Conservation (phyloP, 225 moss, liverwort and hornwort genomes). For the Lunularia cruciata region DNA sequence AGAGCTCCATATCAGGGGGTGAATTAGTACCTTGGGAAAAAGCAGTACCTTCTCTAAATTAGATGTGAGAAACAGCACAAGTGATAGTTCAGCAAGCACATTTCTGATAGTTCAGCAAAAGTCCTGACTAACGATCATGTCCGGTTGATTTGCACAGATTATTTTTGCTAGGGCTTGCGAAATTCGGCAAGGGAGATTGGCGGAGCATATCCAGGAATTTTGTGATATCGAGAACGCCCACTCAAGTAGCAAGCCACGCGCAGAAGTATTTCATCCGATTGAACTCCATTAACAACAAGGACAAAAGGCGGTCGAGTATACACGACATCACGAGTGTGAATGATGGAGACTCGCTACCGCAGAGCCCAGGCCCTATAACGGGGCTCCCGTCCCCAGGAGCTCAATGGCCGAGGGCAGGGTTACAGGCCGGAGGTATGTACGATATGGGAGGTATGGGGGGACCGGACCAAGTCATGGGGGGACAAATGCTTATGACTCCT, state of each 20-base stretch:
- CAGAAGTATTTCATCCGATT: conserved; percentile 81
- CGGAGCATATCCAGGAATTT: conserved; percentile 81
- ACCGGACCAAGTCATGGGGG: conserved; percentile 26
- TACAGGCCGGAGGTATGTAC: conserved; percentile 25
- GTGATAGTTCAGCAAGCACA: too few species aligned
- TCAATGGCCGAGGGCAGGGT: conserved; percentile 29
- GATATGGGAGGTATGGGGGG: conserved; percentile 27
- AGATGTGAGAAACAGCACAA: too few species aligned
- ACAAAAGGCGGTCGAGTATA: conserved; percentile 76
- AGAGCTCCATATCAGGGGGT: too few species aligned
- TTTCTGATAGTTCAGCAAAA: background rate
- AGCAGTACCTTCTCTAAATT: too few species aligned
- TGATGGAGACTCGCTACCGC: conserved; percentile 66
- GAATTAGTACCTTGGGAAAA: too few species aligned
- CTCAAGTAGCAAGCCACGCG: conserved; percentile 83
- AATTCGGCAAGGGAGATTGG: conserved; percentile 86
- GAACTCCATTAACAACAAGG: conserved; percentile 74
- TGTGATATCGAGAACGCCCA: conserved; percentile 73
- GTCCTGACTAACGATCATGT: background rate
- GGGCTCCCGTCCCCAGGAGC: conserved; percentile 64
- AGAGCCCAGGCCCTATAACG: conserved; percentile 82
- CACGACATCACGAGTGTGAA: conserved; percentile 92
- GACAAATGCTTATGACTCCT: conserved; percentile 34
- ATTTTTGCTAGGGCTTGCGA: conserved; percentile 72
- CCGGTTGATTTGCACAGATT: conserved; percentile 48